phyloP scores from a whole-genome alignment of 1,284 basidiomycete genomes.

The Tranzscheliella williamsii region DNA sequence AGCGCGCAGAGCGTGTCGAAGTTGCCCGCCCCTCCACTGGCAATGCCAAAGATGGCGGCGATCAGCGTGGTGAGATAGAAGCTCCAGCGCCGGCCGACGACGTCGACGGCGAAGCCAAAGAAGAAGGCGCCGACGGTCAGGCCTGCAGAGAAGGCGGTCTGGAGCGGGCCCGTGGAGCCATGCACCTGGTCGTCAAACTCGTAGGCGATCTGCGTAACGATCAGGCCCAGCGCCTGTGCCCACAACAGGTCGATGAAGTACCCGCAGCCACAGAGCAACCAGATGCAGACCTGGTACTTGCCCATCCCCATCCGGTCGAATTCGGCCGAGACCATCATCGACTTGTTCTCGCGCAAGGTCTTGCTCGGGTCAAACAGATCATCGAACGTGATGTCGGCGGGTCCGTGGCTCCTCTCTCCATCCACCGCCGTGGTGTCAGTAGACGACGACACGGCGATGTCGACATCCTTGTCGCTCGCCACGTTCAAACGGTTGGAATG shows the following conservation, averaged over 20 bases:
- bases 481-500: conserved; percentile 5
- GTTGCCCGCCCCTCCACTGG: conserved; percentile 33
- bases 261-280: conserved; percentile 51
- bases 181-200: conserved; percentile 30
- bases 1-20: conserved; percentile 48
- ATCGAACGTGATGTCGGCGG: conserved; percentile 19
- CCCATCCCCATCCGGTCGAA: conserved; percentile 53
- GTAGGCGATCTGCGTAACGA: conserved; percentile 40
- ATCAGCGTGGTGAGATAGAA: conserved; percentile 54
- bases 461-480: neutral
- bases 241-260: conserved; percentile 56
- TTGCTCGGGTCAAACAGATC: conserved; percentile 41
- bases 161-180: conserved; percentile 35
- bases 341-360: conserved; percentile 47
- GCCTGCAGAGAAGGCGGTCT: conserved; percentile 47
- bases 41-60: conserved; percentile 49
- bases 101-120: conserved; percentile 54
- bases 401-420: conserved; percentile 1
- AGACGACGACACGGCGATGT: neutral
- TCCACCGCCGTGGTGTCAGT: neutral
- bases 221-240: conserved; percentile 52
- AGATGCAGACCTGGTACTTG: conserved; percentile 47
- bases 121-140: conserved; percentile 54
- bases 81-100: conserved; percentile 49
- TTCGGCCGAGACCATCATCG: conserved; percentile 43